Evolutionary conservation across 208 protist genomes (phyloP), one percentile per base, ranked within the genome.

Genomic region (Acanthamoeba royreba): DNA sequence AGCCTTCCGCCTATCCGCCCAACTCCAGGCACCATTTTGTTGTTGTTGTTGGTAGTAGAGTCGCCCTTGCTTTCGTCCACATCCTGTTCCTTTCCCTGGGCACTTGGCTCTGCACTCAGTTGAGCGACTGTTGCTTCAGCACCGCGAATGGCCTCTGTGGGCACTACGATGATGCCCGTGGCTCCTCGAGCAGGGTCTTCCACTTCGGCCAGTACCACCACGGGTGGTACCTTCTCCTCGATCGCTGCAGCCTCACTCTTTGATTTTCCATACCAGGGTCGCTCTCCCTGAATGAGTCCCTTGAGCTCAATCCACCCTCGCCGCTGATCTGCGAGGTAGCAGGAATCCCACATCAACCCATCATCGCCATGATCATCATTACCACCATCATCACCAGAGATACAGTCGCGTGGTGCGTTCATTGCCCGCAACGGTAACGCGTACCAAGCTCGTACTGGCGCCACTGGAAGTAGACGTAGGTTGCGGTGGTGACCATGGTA

Each of bases 241-340:
- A n/a, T n/a, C n/a, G n/a, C n/a, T n/a, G 0, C 69, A 8, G 2
- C 69, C 7, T 38, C 17, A 38, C 4, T 38, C 3, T 8, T 2
- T 9, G 35, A n/a, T n/a, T n/a, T n/a, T n/a, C 22, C 38, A 38
- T 22, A 22, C 35, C 35, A 11, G 22, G n/a, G 22, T 46, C 22
- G 31, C 31, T 17, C 35, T 13, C 69, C 69, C 11, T 33, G 42
- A 9, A 79, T 38, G 7, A 79, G 31, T 22, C 47, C 69, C 35
- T 42, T 46, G 17, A 79, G 31, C 38, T 79, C 69, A 33, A 79
- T 13, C 69, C 69, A 79, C 8, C 69, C 69, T 47, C 69, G 31
- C 38, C 69, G 69, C 69, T 79, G 69, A 46, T 79, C 69, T 79
- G 69, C n/a, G n/a, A n/a, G n/a, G n/a, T n/a, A n/a, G n/a, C n/a